These are phyloP conservation scores for Simplicillium sp. DNA, from an alignment of 2,329 filamentous ascomycete species.

Conservation along the genomic window DNA sequence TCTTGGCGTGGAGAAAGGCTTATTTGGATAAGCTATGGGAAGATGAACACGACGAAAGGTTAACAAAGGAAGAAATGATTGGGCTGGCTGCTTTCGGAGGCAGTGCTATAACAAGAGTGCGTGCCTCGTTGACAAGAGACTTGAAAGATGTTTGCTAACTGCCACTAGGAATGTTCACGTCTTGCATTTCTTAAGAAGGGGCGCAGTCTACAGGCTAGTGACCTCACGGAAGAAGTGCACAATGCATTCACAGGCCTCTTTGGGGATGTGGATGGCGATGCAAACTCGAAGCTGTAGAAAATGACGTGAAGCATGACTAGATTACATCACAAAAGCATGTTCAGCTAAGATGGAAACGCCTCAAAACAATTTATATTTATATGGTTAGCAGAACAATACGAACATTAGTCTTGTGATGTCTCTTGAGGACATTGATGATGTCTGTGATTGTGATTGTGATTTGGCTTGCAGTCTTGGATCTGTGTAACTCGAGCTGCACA, in stretches of 20 bases:
- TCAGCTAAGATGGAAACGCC: no score
- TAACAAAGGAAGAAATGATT: conserved; percentile 51
- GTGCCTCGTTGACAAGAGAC: conserved; percentile 15
- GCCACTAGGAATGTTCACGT: conserved; percentile 62
- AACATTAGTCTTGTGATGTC: no score
- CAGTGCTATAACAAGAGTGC: conserved; percentile 72
- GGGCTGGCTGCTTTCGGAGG: conserved; percentile 79
- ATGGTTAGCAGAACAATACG: no score
- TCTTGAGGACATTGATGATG: no score
- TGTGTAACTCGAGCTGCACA: no score
- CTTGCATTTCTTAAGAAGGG: conserved; percentile 80
- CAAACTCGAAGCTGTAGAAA: conserved; percentile 23
- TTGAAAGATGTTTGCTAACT: neutral
- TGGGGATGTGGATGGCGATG: conserved; percentile 52
- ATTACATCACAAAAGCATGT: no score
- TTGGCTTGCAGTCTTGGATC: no score
- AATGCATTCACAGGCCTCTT: conserved; percentile 71
- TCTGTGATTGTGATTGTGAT: no score
- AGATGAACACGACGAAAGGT: conserved; percentile 32
- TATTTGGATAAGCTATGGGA: conserved; percentile 80
- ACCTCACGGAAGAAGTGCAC: conserved; percentile 86
- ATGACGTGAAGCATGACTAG: neutral
- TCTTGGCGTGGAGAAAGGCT: conserved; percentile 79
- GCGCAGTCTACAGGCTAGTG: conserved; percentile 81
- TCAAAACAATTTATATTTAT: no score